These are phyloP conservation scores for Crithidia sp. DNA, from an alignment of 208 protist species.

Conservation along the genomic window DNA sequence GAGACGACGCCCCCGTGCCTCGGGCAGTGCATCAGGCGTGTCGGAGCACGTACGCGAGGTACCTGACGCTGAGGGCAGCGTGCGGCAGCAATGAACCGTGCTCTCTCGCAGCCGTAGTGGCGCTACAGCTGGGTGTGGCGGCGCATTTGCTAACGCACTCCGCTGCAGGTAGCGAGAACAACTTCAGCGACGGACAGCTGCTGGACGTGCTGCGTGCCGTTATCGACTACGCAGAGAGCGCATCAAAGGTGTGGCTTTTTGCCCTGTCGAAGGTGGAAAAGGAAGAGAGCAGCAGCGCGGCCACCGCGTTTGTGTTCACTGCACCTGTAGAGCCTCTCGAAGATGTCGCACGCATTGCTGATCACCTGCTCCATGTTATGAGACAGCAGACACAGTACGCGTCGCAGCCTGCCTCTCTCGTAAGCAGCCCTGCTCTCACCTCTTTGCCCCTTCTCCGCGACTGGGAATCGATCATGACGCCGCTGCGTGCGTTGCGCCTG, in stretches of 20 bases:
- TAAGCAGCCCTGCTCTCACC: neutral
- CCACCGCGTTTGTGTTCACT: neutral
- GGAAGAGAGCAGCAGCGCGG: neutral
- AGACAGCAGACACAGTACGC: neutral
- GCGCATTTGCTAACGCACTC: conserved; percentile 1
- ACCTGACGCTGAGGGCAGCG: too few species aligned
- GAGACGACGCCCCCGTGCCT: too few species aligned
- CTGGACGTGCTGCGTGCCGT: neutral
- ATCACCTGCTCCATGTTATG: conserved; percentile 2
- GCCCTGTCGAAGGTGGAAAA: too few species aligned
- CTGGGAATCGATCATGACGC: conserved; percentile 12
- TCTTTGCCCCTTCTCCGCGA: neutral
- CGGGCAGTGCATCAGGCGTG: too few species aligned
- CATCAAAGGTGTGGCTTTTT: neutral
- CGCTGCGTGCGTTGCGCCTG: conserved; percentile 13
- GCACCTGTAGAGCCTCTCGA: neutral
- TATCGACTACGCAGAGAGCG: neutral
- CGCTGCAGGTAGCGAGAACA: too few species aligned
- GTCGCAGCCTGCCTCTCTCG: too few species aligned
- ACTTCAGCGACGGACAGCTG: neutral
- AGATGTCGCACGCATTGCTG: conserved; percentile 9
- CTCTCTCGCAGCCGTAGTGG: neutral
- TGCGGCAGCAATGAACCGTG: neutral
- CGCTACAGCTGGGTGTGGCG: conserved; percentile 1
- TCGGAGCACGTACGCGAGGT: too few species aligned